Evolutionary conservation across 352 stramenopile species (phyloP).

Genomic region (Phytophthora nicotianae): DNA sequence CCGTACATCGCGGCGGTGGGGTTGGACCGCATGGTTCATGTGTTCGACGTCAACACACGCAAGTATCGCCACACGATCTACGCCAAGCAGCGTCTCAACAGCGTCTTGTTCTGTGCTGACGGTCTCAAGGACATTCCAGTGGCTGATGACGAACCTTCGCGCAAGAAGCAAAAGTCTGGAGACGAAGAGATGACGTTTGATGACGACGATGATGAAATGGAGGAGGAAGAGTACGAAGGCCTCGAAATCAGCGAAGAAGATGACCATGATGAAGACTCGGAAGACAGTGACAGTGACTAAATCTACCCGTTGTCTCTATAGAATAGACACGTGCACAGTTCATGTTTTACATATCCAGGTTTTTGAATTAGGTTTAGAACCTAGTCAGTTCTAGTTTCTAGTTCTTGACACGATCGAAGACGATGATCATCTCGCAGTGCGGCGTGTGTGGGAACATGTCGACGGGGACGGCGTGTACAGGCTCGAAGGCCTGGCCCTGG

Average conservation of each 20-base stretch:
- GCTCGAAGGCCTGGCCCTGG: slow-evolving; percentile 90
- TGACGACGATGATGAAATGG: slow-evolving; percentile 64
- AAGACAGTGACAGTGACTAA: slow-evolving; percentile 26
- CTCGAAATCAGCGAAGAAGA: slow-evolving; percentile 77
- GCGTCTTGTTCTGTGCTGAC: slow-evolving; percentile 90
- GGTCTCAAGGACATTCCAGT: slow-evolving; percentile 63
- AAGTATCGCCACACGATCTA: slow-evolving; percentile 80
- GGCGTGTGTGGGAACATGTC: slow-evolving; percentile 99
- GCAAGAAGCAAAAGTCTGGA: slow-evolving; percentile 57
- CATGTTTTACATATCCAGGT: neutral
- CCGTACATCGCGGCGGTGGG: slow-evolving; percentile 91
- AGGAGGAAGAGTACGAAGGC: slow-evolving; percentile 86
- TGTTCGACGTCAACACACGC: slow-evolving; percentile 90
- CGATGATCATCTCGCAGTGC: slow-evolving; percentile 99
- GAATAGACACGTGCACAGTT: slow-evolving; percentile 21
- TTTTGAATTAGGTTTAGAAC: too few relatives aligned
- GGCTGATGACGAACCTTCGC: slow-evolving; percentile 32
- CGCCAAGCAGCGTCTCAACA: slow-evolving; percentile 91
- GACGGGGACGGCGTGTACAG: slow-evolving; percentile 93
- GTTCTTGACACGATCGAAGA: slow-evolving; percentile 92
- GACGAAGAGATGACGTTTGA: slow-evolving; percentile 48
- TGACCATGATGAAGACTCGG: slow-evolving; percentile 45
- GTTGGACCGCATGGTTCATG: slow-evolving; percentile 94
- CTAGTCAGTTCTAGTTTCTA: neutral
- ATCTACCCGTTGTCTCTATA: slow-evolving; percentile 17